A percentile compares a stretch with the other conserved stretches of the same genome.
These are phyloP conservation scores for Crithidia fasciculata DNA, from an alignment of 208 protist genomes.

Conservation along the genomic window DNA sequence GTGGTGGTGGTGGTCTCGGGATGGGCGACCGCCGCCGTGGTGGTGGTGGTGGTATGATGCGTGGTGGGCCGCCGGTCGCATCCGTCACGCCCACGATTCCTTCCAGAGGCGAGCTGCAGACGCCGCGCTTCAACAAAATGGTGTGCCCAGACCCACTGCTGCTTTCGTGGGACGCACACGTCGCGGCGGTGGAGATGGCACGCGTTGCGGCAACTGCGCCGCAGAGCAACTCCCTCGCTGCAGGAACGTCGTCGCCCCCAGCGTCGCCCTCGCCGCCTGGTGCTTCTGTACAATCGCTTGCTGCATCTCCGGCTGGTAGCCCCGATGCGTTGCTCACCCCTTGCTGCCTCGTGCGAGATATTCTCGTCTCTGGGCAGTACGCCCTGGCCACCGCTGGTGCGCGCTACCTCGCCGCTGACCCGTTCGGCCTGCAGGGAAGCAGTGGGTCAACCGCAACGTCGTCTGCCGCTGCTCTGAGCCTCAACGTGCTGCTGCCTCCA, in stretches of 20 bases:
- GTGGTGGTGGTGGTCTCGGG: not conserved
- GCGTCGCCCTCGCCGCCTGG: too few species aligned
- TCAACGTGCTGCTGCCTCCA: conserved; percentile 73
- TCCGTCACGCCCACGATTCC: conserved; percentile 21
- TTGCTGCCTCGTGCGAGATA: conserved; percentile 60
- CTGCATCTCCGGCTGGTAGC: not conserved
- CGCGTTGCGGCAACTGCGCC: not conserved
- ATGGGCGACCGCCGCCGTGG: not conserved
- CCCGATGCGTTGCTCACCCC: conserved; percentile 36
- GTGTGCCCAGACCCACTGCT: conserved; percentile 51
- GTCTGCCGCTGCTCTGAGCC: conserved; percentile 4
- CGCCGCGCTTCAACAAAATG: conserved; percentile 57
- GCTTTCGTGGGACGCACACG: conserved; percentile 34
- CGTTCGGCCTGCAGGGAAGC: not conserved
- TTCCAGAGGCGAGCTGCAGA: conserved; percentile 55
- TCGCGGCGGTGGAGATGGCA: conserved; percentile 22
- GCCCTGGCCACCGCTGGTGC: conserved; percentile 38
- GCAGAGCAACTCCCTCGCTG: not conserved
- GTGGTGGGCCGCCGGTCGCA: not conserved
- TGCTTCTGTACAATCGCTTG: too few species aligned
- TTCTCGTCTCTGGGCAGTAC: conserved; percentile 56
- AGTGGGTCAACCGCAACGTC: not conserved
- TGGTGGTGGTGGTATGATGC: not conserved
- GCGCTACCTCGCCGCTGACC: conserved; percentile 27
- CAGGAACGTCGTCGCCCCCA: not conserved